These are phyloP conservation scores for Fusarium sp. DNA, from an alignment of 2,329 filamentous ascomycete species.

Conservation along the genomic window DNA sequence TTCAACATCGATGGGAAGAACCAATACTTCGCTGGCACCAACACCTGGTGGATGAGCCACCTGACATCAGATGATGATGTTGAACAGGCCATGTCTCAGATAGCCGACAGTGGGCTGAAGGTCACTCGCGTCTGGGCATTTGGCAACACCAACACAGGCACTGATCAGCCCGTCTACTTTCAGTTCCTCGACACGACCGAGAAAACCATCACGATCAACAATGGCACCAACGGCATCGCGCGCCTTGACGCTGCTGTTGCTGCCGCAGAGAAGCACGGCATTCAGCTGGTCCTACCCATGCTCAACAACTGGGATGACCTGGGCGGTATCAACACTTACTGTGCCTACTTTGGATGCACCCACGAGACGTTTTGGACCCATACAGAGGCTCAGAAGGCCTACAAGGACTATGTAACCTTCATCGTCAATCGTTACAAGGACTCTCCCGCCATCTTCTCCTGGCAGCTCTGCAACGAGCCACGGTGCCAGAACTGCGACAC, in stretches of 20 bases:
- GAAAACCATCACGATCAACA: neutral
- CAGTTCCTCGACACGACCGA: neutral
- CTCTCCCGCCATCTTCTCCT: neutral
- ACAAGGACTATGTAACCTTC: neutral
- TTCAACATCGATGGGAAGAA: neutral
- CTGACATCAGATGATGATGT: neutral
- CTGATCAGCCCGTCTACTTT: neutral
- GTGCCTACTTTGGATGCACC: conserved; percentile 1
- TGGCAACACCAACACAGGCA: neutral
- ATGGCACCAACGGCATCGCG: neutral
- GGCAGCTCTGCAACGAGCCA: conserved; percentile 3
- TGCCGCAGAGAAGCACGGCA: neutral
- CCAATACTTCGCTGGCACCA: neutral
- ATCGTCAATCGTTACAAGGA: neutral
- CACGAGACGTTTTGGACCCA: neutral
- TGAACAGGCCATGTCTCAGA: neutral
- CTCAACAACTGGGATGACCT: neutral
- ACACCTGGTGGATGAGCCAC: conserved; percentile 5
- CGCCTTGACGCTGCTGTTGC: neutral
- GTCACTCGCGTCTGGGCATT: neutral
- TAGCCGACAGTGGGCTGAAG: neutral
- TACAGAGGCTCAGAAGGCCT: neutral
- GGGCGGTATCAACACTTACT: neutral
- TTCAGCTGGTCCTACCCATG: neutral
- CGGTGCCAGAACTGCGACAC: neutral